phyloP scores from a whole-genome alignment of 371 early-diverging fungal genomes.

The Circinella umbellata region DNA sequence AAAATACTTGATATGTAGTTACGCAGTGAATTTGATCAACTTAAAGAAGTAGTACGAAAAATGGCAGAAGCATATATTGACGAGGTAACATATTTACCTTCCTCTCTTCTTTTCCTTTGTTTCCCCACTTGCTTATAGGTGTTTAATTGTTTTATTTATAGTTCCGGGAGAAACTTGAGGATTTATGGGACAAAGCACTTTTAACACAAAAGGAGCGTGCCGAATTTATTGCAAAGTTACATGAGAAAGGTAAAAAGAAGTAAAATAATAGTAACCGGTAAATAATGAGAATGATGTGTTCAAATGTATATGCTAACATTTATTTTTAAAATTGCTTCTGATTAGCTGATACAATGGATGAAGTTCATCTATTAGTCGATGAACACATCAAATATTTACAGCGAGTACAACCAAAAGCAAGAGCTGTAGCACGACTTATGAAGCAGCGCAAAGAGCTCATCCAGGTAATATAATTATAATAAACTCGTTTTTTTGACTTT shows the following conservation, averaged over 20 bases:
- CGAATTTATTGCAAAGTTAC: constrained; percentile 46
- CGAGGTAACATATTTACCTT: constrained; percentile 23
- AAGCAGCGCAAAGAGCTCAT: constrained; percentile 62
- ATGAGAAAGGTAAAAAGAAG: constrained; percentile 48
- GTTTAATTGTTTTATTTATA: constrained; percentile 6
- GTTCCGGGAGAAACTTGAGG: constrained; percentile 38
- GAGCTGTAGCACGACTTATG: constrained; percentile 54
- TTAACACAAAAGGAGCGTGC: constrained; percentile 50
- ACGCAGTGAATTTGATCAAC: constrained; percentile 22
- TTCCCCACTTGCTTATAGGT: background rate
- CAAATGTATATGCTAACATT: too few species aligned
- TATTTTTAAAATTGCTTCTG: too few species aligned
- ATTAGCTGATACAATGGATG: constrained; percentile 42
- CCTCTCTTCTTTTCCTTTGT: background rate
- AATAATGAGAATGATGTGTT: too few species aligned
- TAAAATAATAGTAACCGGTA: too few species aligned
- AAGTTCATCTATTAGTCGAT: constrained; percentile 32
- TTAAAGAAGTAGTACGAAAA: constrained; percentile 36
- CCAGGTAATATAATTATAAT: constrained; percentile 36
- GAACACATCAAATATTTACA: constrained; percentile 48
- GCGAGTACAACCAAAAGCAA: constrained; percentile 43
- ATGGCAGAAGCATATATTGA: constrained; percentile 46
- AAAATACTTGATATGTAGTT: constrained; percentile 12
- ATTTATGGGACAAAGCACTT: constrained; percentile 52
- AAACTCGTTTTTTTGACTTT: background rate